These are phyloP conservation scores for Mycena amicta DNA, from an alignment of 768 basidiomycete species.

Conservation along the genomic window DNA sequence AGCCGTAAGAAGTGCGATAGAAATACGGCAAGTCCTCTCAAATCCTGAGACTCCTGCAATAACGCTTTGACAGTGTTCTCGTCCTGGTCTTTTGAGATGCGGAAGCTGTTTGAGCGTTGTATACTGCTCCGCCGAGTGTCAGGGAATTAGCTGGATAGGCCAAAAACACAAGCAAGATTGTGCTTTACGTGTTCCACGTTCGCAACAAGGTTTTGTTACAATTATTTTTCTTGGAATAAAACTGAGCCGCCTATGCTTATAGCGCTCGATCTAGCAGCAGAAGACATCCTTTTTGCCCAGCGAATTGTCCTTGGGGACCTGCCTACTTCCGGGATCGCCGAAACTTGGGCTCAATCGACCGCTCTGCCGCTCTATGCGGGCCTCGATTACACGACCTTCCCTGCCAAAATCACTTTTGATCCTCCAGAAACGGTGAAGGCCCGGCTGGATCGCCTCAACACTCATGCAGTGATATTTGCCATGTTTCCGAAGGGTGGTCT, in stretches of 20 bases:
- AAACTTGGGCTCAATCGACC: not conserved
- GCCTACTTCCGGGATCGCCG: not conserved
- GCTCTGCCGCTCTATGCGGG: not conserved
- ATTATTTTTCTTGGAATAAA: not conserved
- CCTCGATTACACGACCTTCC: not conserved
- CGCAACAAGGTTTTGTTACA: not conserved
- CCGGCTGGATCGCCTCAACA: no score
- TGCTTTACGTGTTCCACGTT: not conserved
- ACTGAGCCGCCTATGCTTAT: not conserved
- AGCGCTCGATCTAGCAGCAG: not conserved
- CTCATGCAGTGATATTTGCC: no score
- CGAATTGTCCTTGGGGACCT: not conserved
- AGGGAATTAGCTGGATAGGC: not conserved
- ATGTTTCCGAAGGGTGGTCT: no score
- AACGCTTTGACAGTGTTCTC: not conserved
- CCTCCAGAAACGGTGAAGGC: no score
- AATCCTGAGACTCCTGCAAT: not conserved
- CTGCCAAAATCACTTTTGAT: not conserved
- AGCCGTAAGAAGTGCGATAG: not conserved
- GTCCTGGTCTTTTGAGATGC: not conserved
- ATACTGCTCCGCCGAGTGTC: conserved; percentile 9
- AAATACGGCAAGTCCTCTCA: not conserved
- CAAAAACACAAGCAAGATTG: not conserved
- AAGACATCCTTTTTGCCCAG: not conserved
- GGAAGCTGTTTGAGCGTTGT: not conserved